Percentiles rank a stretch among this genome's conserved stretches.
phyloP scores from a whole-genome alignment of 202 grass and related monocot genomes.

The Elaeis oleifera region DNA sequence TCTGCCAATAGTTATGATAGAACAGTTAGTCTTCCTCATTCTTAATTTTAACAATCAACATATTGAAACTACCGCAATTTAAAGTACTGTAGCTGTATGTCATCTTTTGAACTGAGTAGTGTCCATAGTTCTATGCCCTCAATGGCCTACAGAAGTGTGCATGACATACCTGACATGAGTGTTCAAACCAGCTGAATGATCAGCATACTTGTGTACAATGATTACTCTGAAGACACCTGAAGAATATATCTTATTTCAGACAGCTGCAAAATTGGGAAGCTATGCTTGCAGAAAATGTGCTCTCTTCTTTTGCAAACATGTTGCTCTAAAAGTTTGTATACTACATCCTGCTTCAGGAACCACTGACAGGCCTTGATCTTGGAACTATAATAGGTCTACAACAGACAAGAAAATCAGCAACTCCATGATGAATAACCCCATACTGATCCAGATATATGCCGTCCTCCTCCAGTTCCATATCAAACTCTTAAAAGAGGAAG shows the following conservation, averaged over 20 bases:
- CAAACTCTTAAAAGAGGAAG: slow-evolving; percentile 72
- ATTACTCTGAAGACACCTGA: neutral
- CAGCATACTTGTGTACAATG: neutral
- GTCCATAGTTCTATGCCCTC: too few relatives aligned
- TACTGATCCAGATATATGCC: slow-evolving; percentile 80
- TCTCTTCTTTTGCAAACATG: neutral
- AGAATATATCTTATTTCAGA: too few relatives aligned
- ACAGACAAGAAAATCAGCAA: slow-evolving; percentile 51
- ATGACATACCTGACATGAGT: neutral
- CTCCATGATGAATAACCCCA: slow-evolving; percentile 57
- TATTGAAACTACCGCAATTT: too few relatives aligned
- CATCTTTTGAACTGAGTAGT: too few relatives aligned
- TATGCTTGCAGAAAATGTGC: neutral
- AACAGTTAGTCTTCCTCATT: too few relatives aligned
- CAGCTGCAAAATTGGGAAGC: neutral
- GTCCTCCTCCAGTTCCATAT: slow-evolving; percentile 95
- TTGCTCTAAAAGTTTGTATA: neutral
- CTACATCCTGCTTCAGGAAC: neutral
- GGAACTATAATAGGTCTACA: slow-evolving; percentile 67
- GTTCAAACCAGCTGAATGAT: neutral
- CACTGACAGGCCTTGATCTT: slow-evolving; percentile 21
- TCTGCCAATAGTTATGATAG: too few relatives aligned
- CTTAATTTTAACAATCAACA: too few relatives aligned
- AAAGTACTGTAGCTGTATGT: too few relatives aligned
- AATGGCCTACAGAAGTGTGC: too few relatives aligned